Evolutionary conservation across 1,284 basidiomycete genomes (phyloP), one percentile per base, ranked within the genome.

Genomic region (Leccinum olivaceoglutinosum): DNA sequence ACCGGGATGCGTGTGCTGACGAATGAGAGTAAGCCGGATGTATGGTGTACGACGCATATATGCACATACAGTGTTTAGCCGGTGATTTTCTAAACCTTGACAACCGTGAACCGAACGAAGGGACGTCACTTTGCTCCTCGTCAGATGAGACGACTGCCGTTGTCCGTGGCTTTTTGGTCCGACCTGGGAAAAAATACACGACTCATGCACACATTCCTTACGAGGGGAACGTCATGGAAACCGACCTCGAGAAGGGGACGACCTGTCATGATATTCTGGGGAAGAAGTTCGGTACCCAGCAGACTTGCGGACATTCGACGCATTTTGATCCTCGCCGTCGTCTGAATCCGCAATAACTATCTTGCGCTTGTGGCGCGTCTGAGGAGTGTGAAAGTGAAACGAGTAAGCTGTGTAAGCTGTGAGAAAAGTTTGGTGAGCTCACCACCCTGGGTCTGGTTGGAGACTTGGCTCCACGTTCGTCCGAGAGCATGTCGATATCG

Each of bases 341-440:
- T 92, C 89, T 1, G 88, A 89, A 66, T 89, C 88, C 6, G 83
- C 82, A 18, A 86, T 68, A 11, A 87, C 70, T n/a, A 86, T 80
- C 74, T 90, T 92, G 46, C 90, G 85, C 73, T 92, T 92, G 53
- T 76, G 74, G 12, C 80, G 76, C 4, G 60, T 67, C 74, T 78
- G 58, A 29, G 6, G 29, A 58, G 46, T 18, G 44, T 14, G 32
- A 6, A 60, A 44, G 39, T 63, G 57, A 63, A 63, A 56, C 38
- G 21, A 44, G 32, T 11, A 7, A 32, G 9, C 32, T 14, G 21
- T 51, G 12, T 38, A 5, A 39, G 18, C 6, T 34, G n/a, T 32
- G 58, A 44, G n/a, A 65, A 34, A 61, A 55, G 53, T 51, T 32
- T 51, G 51, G 49, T 3, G 10, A 39, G 29, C 65, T 34, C 65